Conservation (phyloP, 768 basidiomycete genomes). For the Leccinum obscurum region DNA sequence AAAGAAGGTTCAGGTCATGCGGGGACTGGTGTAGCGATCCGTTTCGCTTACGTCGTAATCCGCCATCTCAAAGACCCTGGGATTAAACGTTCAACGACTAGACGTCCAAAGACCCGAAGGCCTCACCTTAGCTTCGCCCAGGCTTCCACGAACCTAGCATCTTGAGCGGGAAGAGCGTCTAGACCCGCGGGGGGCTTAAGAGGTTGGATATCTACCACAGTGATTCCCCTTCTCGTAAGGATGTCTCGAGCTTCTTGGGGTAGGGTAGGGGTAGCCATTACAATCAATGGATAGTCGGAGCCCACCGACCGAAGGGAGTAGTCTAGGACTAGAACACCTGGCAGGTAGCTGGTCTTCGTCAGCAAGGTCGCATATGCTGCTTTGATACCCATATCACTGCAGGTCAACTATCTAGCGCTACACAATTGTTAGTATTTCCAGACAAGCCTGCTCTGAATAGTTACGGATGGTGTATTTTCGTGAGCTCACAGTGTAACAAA, state of each 20-base stretch:
- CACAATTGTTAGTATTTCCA: neutral
- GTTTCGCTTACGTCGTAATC: constrained; percentile 61
- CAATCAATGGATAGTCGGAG: constrained; percentile 74
- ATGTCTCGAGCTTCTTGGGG: constrained; percentile 48
- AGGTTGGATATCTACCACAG: constrained; percentile 55
- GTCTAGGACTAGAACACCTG: constrained; percentile 57
- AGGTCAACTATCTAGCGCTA: neutral
- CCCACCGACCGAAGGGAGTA: constrained; percentile 50
- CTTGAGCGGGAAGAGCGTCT: constrained; percentile 36
- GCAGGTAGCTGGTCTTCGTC: constrained; percentile 61
- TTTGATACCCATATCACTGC: constrained; percentile 34
- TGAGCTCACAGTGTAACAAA: neutral
- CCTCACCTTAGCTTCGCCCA: constrained; percentile 61
- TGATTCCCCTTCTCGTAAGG: constrained; percentile 55
- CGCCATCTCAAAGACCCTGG: constrained; percentile 59
- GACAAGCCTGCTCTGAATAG: neutral
- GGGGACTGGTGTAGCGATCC: neutral
- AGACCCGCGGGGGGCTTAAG: constrained; percentile 51
- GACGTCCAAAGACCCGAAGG: constrained; percentile 1
- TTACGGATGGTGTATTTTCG: neutral
- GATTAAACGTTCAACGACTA: neutral
- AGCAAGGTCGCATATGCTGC: constrained; percentile 77
- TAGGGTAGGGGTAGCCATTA: constrained; percentile 68
- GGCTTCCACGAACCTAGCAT: constrained; percentile 58
- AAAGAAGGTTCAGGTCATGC: constrained; percentile 4